These are phyloP conservation scores for Trichoderma pleuroti DNA, from an alignment of 2,329 filamentous ascomycete genomes.

Conservation along the genomic window DNA sequence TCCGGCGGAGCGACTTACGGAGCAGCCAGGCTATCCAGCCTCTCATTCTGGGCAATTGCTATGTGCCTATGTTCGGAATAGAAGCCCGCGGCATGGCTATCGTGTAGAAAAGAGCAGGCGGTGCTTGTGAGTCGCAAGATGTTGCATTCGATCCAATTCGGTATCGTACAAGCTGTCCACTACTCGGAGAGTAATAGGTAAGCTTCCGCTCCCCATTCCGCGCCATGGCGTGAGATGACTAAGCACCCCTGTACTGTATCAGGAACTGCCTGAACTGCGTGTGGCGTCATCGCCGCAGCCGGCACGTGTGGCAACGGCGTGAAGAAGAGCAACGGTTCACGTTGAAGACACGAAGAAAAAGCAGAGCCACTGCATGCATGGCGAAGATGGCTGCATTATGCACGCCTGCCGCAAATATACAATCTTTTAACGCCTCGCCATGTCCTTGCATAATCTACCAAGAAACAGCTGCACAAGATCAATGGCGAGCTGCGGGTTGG, in stretches of 20 bases:
- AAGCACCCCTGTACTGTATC: background rate
- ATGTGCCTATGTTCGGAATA: slow-evolving; percentile 29
- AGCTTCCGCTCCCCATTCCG: background rate
- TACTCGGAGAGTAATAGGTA: slow-evolving; percentile 7
- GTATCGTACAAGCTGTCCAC: slow-evolving; percentile 21
- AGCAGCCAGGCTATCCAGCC: slow-evolving; percentile 40
- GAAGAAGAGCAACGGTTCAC: background rate
- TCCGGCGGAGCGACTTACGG: slow-evolving; percentile 35
- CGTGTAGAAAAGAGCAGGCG: background rate
- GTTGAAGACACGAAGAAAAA: background rate
- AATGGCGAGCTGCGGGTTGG: background rate
- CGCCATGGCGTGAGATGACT: background rate
- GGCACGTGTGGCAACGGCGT: background rate
- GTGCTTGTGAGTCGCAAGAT: slow-evolving; percentile 1
- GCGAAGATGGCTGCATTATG: background rate
- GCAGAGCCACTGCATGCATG: background rate
- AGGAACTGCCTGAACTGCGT: background rate
- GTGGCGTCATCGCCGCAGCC: background rate
- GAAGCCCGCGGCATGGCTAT: slow-evolving; percentile 31
- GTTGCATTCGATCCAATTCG: slow-evolving; percentile 9
- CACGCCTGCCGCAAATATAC: background rate
- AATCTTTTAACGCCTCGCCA: background rate
- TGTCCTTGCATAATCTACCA: background rate
- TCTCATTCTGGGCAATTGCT: slow-evolving; percentile 40
- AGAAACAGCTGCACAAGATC: background rate